Evolutionary conservation across 2,329 filamentous ascomycete genomes (phyloP).

Genomic region (Ceratocystis cubensis): DNA sequence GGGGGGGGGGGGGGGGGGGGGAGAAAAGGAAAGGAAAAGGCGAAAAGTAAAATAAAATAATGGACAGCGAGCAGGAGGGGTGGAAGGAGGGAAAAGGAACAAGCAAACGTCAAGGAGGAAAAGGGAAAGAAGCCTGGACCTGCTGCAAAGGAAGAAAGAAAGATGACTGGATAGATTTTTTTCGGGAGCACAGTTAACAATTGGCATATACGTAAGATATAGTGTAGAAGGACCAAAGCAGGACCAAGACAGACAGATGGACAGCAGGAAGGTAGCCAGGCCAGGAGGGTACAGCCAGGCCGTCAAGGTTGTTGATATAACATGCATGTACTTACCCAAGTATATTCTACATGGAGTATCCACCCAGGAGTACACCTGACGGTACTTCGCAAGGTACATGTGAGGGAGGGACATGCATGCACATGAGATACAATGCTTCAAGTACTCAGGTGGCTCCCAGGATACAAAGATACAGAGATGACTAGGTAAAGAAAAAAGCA

Average conservation of each 20-base stretch:
- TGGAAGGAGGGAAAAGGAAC: conserved; percentile 1
- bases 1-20: neutral
- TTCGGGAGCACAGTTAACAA: neutral
- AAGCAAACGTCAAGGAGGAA: neutral
- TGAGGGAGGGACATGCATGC: neutral
- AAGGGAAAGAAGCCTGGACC: neutral
- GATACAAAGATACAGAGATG: neutral
- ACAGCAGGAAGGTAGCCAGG: neutral
- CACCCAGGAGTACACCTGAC: too few species aligned
- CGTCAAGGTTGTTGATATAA: neutral
- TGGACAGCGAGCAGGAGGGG: neutral
- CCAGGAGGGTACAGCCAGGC: neutral
- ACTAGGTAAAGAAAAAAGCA: too few species aligned
- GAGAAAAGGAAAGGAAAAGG: conserved; percentile 11
- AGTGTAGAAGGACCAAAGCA: neutral
- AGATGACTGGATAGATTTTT: neutral
- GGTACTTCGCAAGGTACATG: too few species aligned
- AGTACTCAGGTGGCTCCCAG: too few species aligned
- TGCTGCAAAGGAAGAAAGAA: neutral
- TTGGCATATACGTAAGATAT: neutral
- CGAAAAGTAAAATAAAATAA: conserved; percentile 8
- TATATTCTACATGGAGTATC: neutral
- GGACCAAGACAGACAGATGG: neutral
- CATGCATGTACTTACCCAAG: neutral
- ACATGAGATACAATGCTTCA: neutral